A percentile compares a stretch with the other conserved stretches of the same genome.
phyloP scores from a whole-genome alignment of 2,329 filamentous ascomycete species.

The Triangularia setosa region DNA sequence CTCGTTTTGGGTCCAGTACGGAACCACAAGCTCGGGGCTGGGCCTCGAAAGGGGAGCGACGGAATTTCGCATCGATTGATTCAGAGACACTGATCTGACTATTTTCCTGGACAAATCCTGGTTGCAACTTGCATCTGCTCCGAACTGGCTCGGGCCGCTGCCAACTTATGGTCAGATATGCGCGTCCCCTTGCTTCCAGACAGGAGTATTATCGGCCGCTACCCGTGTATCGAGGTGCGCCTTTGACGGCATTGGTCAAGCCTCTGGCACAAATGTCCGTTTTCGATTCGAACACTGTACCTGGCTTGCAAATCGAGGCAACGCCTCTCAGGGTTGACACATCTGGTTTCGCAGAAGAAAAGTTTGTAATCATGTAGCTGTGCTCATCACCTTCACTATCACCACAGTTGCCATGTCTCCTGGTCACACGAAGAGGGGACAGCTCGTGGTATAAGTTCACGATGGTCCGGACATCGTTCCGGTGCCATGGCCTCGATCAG shows the following conservation, averaged over 20 bases:
- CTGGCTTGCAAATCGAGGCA: neutral
- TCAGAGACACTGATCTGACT: neutral
- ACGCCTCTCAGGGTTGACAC: neutral
- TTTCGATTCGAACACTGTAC: neutral
- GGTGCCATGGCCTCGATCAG: neutral
- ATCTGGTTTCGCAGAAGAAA: neutral
- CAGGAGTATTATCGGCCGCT: neutral
- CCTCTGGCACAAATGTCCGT: neutral
- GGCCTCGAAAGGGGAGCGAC: neutral
- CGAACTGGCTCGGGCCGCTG: neutral
- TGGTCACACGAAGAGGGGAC: neutral
- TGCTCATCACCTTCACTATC: neutral
- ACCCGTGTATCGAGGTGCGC: neutral
- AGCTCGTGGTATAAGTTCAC: neutral
- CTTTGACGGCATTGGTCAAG: neutral
- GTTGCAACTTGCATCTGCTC: neutral
- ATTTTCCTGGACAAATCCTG: neutral
- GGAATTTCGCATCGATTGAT: neutral
- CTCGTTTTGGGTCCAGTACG: neutral
- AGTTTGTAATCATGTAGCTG: neutral
- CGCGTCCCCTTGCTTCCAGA: neutral
- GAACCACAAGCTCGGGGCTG: slow-evolving; percentile 3
- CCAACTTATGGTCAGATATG: slow-evolving; percentile 1
- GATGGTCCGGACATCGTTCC: neutral
- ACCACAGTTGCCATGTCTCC: neutral